phyloP scores from a whole-genome alignment of 1,284 basidiomycete genomes.

The Neolentinus lepideus region DNA sequence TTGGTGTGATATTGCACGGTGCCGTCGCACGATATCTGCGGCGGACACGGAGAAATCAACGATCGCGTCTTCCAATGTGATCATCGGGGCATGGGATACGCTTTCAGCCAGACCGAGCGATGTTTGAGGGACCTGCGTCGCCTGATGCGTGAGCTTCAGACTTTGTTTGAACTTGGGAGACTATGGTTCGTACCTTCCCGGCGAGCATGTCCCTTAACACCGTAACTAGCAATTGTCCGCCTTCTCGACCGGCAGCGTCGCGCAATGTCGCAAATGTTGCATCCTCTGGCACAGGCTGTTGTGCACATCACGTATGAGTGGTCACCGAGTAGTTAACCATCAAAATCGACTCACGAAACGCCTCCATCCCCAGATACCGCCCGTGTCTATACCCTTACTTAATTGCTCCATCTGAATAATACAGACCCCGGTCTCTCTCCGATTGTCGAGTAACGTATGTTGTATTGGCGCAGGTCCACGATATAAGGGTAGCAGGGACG shows the following conservation, averaged over 20 bases:
- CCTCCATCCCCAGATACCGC: conserved; percentile 45
- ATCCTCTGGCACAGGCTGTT: conserved; percentile 39
- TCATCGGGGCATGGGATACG: conserved; percentile 43
- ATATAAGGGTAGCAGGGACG: conserved; percentile 83
- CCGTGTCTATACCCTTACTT: conserved; percentile 55
- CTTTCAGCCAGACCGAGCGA: too few species aligned
- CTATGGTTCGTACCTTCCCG: conserved; percentile 34
- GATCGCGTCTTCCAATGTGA: conserved; percentile 44
- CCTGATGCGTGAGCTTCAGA: too few species aligned
- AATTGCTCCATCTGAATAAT: conserved; percentile 57
- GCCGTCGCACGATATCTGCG: conserved; percentile 42
- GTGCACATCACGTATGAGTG: neutral
- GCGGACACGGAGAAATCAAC: conserved; percentile 61
- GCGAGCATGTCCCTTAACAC: conserved; percentile 58
- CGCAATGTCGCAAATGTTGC: conserved; percentile 52
- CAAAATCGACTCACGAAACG: conserved; percentile 30
- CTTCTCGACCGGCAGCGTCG: conserved; percentile 53
- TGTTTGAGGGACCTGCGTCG: too few species aligned
- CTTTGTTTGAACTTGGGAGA: neutral
- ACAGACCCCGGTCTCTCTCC: conserved; percentile 60
- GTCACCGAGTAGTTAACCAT: neutral
- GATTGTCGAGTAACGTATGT: conserved; percentile 65
- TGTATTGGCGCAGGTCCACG: conserved; percentile 93
- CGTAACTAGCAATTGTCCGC: conserved; percentile 65
- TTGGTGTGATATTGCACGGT: conserved; percentile 73